Evolutionary conservation across 495 filamentous ascomycete genomes (phyloP).

Genomic region (Tuber magnatum): DNA sequence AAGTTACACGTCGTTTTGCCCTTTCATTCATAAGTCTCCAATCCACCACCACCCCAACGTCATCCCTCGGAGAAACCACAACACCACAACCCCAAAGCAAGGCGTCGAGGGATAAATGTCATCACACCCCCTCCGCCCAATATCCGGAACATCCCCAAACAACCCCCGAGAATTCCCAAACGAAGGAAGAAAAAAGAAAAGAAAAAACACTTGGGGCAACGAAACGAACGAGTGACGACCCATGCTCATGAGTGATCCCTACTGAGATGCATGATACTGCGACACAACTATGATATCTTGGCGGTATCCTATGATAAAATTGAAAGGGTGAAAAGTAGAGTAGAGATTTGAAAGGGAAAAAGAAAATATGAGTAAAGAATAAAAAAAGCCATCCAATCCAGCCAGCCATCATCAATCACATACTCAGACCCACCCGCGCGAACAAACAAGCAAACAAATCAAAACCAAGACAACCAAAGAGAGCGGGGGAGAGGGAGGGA

Average conservation of each 20-base stretch:
- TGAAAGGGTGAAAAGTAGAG: slow-evolving; percentile 9
- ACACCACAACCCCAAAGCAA: background rate
- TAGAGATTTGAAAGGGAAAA: slow-evolving; percentile 14
- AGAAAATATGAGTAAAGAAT: slow-evolving; percentile 12
- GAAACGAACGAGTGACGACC: background rate
- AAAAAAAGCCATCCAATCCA: slow-evolving; percentile 42
- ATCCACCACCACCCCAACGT: background rate
- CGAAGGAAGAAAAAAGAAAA: background rate
- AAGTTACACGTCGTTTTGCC: background rate
- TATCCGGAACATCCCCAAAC: background rate
- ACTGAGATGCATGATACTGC: background rate
- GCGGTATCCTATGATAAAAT: slow-evolving; percentile 11
- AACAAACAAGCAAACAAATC: slow-evolving; percentile 91
- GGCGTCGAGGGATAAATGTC: background rate
- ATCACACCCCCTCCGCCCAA: background rate
- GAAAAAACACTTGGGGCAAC: background rate
- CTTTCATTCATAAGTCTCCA: background rate
- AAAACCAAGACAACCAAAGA: slow-evolving; percentile 50
- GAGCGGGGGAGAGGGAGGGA: background rate
- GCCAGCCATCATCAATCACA: slow-evolving; percentile 66
- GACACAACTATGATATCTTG: background rate
- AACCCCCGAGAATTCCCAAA: background rate
- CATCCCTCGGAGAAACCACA: slow-evolving; percentile 3
- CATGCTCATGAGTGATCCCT: background rate
- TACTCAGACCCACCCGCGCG: slow-evolving; percentile 80